phyloP scores from a whole-genome alignment of 352 stramenopile genomes.

The Hyaloperonospora brassicae region DNA sequence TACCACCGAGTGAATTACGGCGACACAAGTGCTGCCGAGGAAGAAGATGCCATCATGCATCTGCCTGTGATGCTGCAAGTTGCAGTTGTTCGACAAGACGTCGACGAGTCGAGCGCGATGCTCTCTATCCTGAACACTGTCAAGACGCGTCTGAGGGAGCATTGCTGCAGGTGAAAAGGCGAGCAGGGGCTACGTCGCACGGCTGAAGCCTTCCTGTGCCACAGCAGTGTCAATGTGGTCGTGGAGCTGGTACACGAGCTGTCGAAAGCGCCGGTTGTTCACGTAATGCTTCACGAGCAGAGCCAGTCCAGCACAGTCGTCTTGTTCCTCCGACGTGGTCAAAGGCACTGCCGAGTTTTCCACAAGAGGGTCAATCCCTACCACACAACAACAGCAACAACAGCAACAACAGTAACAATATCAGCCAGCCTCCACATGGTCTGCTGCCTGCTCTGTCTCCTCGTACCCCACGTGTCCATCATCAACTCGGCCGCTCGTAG shows the following conservation, averaged over 20 bases:
- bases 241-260: conserved; percentile 34
- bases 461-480: conserved; percentile 39
- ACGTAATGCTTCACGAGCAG: conserved; percentile 28
- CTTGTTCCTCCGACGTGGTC: conserved; percentile 1
- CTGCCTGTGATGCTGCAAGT: conserved; percentile 85
- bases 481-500: conserved; percentile 29
- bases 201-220: neutral
- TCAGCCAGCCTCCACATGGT: neutral
- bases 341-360: conserved; percentile 13
- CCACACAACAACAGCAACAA: neutral
- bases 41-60: conserved; percentile 87
- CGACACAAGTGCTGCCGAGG: conserved; percentile 58
- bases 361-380: conserved; percentile 39
- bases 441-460: neutral
- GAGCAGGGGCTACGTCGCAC: neutral
- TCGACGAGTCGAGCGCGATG: conserved; percentile 69
- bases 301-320: conserved; percentile 9
- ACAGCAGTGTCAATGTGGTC: conserved; percentile 24
- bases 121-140: conserved; percentile 67
- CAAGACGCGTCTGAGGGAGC: conserved; percentile 52
- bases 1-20: conserved; percentile 86
- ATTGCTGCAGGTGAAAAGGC: conserved; percentile 20
- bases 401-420: neutral
- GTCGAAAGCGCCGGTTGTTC: conserved; percentile 25
- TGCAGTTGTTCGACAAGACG: conserved; percentile 53